phyloP scores from a whole-genome alignment of 2,329 filamentous ascomycete genomes.

The Arthrobotrys sphaeroides region DNA sequence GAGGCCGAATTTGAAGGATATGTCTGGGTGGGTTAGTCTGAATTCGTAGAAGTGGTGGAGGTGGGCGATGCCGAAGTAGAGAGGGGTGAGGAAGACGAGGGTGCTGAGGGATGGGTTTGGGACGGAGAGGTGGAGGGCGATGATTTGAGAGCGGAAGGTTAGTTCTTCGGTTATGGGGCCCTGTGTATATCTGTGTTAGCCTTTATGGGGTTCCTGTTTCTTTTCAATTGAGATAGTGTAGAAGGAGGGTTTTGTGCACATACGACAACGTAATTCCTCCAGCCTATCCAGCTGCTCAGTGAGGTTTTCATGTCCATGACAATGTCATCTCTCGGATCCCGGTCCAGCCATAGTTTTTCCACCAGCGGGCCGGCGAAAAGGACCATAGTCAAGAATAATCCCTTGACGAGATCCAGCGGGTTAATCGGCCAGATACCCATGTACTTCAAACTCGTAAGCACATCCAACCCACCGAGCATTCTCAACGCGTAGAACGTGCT shows the following conservation, averaged over 20 bases:
- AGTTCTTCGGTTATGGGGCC: slow-evolving; percentile 92
- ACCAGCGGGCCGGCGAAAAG: slow-evolving; percentile 86
- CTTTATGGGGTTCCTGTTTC: neutral
- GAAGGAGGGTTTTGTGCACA: slow-evolving; percentile 61
- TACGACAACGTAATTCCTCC: slow-evolving; percentile 87
- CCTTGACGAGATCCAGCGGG: slow-evolving; percentile 70
- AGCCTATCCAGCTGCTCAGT: slow-evolving; percentile 78
- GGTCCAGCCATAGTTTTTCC: slow-evolving; percentile 65
- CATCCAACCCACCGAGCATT: slow-evolving; percentile 57
- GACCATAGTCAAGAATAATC: slow-evolving; percentile 72
- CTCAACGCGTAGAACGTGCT: slow-evolving; percentile 20
- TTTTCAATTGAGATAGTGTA: no score
- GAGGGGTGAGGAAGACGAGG: slow-evolving; percentile 56
- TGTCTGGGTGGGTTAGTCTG: slow-evolving; percentile 78
- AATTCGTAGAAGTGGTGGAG: slow-evolving; percentile 97
- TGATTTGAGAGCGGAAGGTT: slow-evolving; percentile 86
- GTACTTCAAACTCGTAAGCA: slow-evolving; percentile 70
- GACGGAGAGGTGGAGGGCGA: slow-evolving; percentile 82
- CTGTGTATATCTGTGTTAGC: slow-evolving; percentile 61
- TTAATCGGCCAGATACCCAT: slow-evolving; percentile 85
- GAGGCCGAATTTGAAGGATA: slow-evolving; percentile 69
- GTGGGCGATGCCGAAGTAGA: slow-evolving; percentile 70
- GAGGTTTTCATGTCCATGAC: slow-evolving; percentile 59
- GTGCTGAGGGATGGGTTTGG: slow-evolving; percentile 63
- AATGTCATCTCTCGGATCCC: slow-evolving; percentile 42